These are phyloP conservation scores for Coccinonectria pachysandricola DNA, from an alignment of 2,329 filamentous ascomycete genomes.

Conservation along the genomic window DNA sequence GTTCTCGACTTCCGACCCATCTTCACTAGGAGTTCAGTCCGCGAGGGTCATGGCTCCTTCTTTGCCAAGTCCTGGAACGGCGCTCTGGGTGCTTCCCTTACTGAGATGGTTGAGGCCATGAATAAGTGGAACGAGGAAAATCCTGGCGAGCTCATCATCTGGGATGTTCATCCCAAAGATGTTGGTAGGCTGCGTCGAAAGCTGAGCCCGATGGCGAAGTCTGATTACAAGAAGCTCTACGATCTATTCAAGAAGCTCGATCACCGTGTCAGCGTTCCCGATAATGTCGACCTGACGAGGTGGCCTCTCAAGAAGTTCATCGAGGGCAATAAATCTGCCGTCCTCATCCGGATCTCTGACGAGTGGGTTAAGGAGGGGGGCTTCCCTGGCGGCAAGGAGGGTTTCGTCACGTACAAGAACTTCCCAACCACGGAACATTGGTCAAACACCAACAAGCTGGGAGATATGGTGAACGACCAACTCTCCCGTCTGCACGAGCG, in stretches of 20 bases:
- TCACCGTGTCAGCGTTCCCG: conserved; percentile 12
- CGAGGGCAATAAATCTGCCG: conserved; percentile 12
- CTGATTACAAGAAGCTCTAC: conserved; percentile 9
- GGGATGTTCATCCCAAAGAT: conserved; percentile 17
- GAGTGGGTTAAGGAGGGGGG: conserved; percentile 8
- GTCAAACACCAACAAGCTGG: conserved; percentile 9
- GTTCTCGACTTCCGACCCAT: conserved; percentile 21
- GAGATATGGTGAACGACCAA: conserved; percentile 14
- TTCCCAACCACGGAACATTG: conserved; percentile 18
- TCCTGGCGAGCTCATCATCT: conserved; percentile 25
- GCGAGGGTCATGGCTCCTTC: conserved; percentile 12
- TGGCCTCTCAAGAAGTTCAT: conserved; percentile 18
- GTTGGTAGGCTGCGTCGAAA: conserved; percentile 1
- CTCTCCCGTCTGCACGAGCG: conserved; percentile 5
- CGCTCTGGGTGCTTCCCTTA: conserved; percentile 13
- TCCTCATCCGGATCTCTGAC: conserved; percentile 19
- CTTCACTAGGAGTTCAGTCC: conserved; percentile 2
- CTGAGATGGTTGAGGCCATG: conserved; percentile 18
- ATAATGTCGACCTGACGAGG: conserved; percentile 15
- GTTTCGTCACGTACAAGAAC: conserved; percentile 17
- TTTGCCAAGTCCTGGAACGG: conserved; percentile 13
- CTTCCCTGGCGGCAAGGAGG: conserved; percentile 17
- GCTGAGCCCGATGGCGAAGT: conserved; percentile 1
- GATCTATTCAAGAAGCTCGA: conserved; percentile 12
- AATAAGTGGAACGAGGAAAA: conserved; percentile 19